Base-by-base conservation (phyloP, 176 grass and related monocot genomes). In the Aegilops tauschii region DNA sequence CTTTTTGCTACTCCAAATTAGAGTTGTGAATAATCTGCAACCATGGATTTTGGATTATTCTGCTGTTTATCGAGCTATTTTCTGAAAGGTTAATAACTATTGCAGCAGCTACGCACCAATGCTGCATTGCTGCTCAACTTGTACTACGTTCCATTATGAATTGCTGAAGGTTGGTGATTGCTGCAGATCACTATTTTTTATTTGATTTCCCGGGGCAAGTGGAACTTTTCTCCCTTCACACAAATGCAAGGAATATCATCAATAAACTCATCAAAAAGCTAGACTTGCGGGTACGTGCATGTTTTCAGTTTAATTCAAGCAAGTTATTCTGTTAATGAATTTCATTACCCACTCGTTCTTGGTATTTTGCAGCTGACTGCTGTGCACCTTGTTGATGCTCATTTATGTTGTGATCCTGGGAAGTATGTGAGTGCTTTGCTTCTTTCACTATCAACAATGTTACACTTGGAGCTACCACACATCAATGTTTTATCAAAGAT, bases 191-290 rank as follows among this genome's bases (percentile, higher is more conserved):
- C 72, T 98, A 96, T 85, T 80, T 98, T 28, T 76, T 98, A 80
- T 98, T 98, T 90, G 96, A 98, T 91, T 98, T 98, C 87, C 96
- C 93, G 74, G 96, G 96, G 25, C 96, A 96, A 88, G 96, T 96
- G 79, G 96, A 98, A 85, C 92, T 98, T 80, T 98, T 98, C 92
- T 96, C 90, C 80, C 94, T 98, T 87, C 96, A 98, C 76, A 93
- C 96, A 69, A 98, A 96, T 75, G 87, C 93, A 70, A 96, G 85
- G 71, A 96, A 72, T 82, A 73, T 88, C 20, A 90, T 98, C 4
- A 80, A 90, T 70, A 98, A 86, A 56, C 94, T 96, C 40, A 91
- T 96, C 36, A 92, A 98, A 85, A 96, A 88, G 68, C 76, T 98
- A 85, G 76, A 98, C 77, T 83, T 98, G 78, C 90, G 90, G 82